Base-by-base conservation (phyloP, 2,329 filamentous ascomycete species). In the Cordyceps militaris region DNA sequence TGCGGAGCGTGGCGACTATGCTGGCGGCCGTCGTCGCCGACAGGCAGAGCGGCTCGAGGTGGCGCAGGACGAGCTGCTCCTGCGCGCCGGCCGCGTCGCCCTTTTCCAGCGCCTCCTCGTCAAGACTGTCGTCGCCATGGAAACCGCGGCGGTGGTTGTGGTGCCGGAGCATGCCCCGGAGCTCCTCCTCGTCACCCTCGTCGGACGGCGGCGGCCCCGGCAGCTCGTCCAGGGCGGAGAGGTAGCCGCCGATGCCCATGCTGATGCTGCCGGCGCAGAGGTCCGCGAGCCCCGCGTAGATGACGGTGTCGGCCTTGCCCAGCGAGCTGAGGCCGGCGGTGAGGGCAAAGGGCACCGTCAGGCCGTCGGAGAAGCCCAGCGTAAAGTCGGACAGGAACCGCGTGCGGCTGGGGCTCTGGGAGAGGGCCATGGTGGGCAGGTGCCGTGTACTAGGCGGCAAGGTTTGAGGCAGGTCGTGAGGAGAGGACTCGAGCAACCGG, bases 291-390 rank as follows among this genome's bases (percentile, higher is more conserved):
- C 87, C 87, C 2, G 84, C 87, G 40, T 84, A 82, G 23, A 91
- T 80, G 56, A 87, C 82, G 0, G 84, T 82, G 57, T 80, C 79
- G 14, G 82, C 80, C 56, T 79, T 76, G 3, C 83, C 83, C 5
- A 87, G 73, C 3, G 79, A 80, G 21, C 80, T 82, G 4, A 91
- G 75, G 3, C 87, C 87, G 1, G 87, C 86, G 0, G 86, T 89
- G 19, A 90, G 74, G 19, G 88, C 87, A 65, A 91, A 90, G 0
- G 87, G 87, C 0, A 90, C 87, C 0, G 87, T 90, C 60, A 90
- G 74, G 13, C 87, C 87, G 71, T 91, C 87, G 0, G 87, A 84
- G 61, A 90, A 83, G 23, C 87, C 87, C 60, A 90, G 82, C 1
- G 87, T 90, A 59, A 86, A 82, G 70, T 89, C 85, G 40, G 80